Percentiles rank a stretch among this genome's conserved stretches.
Conservation (phyloP, 257 asterid species). For the Solanum corneliomulleri region DNA sequence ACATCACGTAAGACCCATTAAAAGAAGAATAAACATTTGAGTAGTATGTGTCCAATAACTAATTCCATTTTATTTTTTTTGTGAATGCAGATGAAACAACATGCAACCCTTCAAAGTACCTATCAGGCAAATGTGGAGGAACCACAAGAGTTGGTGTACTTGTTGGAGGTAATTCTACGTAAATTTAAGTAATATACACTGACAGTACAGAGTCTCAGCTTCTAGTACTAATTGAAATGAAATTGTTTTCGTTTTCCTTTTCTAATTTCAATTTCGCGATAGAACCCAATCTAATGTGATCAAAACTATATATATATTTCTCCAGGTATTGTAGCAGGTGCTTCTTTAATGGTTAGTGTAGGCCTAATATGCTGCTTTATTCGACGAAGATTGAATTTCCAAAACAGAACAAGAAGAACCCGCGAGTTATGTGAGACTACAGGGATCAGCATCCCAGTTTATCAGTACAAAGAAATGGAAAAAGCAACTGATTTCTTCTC, state of each 20-base stretch:
- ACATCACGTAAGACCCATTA: not conserved
- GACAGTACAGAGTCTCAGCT: not conserved
- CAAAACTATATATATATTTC: not conserved
- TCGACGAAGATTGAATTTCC: slow-evolving; percentile 24
- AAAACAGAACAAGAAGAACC: slow-evolving; percentile 24
- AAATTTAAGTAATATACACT: not conserved
- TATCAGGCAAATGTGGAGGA: slow-evolving; percentile 80
- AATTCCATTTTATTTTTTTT: not conserved
- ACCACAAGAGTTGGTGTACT: slow-evolving; percentile 62
- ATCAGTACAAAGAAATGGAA: slow-evolving; percentile 56
- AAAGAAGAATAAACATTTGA: not conserved
- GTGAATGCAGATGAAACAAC: slow-evolving; percentile 24
- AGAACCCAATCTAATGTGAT: not conserved
- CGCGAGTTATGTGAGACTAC: slow-evolving; percentile 35
- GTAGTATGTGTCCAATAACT: not conserved
- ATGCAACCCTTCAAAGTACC: slow-evolving; percentile 63
- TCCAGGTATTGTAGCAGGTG: slow-evolving; percentile 60
- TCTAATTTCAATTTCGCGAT: not conserved
- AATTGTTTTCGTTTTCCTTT: no score
- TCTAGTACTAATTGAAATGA: not conserved
- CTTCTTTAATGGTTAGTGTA: slow-evolving; percentile 39
- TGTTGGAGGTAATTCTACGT: slow-evolving; percentile 44
- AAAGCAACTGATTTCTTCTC: slow-evolving; percentile 65
- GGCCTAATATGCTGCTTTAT: slow-evolving; percentile 44
- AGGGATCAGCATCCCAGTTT: slow-evolving; percentile 59